These are phyloP conservation scores for Luzula sylvatica DNA, from an alignment of 176 grass and related monocot species.

Conservation along the genomic window DNA sequence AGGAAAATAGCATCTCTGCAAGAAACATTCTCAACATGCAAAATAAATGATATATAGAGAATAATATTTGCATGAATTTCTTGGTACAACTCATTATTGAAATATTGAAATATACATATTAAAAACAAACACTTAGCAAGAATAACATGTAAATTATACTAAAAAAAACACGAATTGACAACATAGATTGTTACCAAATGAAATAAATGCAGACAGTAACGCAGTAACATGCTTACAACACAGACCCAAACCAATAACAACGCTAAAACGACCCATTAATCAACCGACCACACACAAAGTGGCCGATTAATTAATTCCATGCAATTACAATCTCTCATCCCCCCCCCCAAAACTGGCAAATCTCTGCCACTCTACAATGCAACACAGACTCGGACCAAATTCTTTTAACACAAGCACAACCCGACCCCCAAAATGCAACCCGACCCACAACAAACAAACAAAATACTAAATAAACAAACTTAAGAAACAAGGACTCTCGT, in stretches of 20 bases:
- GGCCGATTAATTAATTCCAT: conserved; percentile 13
- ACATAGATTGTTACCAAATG: no score
- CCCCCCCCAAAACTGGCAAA: conserved; percentile 22
- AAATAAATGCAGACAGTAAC: neutral
- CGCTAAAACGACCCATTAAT: conserved; percentile 13
- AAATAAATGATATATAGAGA: no score
- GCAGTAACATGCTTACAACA: conserved; percentile 22
- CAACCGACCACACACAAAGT: conserved; percentile 9
- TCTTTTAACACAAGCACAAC: conserved; percentile 1
- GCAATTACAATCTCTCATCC: conserved; percentile 19
- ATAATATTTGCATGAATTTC: no score
- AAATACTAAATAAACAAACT: conserved; percentile 5
- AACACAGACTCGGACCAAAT: neutral
- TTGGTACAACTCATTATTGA: no score
- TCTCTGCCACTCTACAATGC: conserved; percentile 23
- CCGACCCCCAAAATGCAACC: neutral
- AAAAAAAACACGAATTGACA: no score
- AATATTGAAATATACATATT: no score
- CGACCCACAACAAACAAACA: neutral
- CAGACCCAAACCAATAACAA: conserved; percentile 14
- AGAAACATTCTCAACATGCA: no score
- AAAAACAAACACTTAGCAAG: no score
- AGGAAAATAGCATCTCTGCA: no score
- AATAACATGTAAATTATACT: no score
- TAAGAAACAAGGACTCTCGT: conserved; percentile 47